Evolutionary conservation across 2,329 filamentous ascomycete genomes (phyloP).

Genomic region (Botrytis galanthina): DNA sequence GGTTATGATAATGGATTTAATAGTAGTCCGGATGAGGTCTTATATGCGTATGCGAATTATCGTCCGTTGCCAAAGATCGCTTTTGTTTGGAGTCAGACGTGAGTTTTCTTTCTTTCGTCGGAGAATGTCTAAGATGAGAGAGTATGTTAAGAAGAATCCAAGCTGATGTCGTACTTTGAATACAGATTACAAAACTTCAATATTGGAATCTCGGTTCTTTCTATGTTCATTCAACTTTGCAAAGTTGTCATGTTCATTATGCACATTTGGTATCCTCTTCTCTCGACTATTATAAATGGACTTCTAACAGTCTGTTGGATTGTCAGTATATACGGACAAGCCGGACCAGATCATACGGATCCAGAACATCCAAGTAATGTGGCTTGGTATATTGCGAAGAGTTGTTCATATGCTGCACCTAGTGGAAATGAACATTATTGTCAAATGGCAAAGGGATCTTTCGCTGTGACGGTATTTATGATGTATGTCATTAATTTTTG

Average conservation of each 20-base stretch:
- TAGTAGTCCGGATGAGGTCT: slow-evolving; percentile 65
- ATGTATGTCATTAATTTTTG: slow-evolving; percentile 52
- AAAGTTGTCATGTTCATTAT: slow-evolving; percentile 70
- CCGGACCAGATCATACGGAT: slow-evolving; percentile 71
- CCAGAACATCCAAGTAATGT: slow-evolving; percentile 57
- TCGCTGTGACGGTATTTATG: slow-evolving; percentile 64
- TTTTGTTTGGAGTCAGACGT: slow-evolving; percentile 72
- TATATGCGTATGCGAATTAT: slow-evolving; percentile 75
- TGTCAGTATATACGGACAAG: slow-evolving; percentile 67
- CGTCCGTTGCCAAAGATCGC: slow-evolving; percentile 59
- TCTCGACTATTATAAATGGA: slow-evolving; percentile 58
- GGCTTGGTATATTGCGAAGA: slow-evolving; percentile 74
- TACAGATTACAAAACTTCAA: slow-evolving; percentile 71
- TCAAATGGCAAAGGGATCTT: slow-evolving; percentile 63
- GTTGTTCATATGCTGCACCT: slow-evolving; percentile 59
- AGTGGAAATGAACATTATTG: slow-evolving; percentile 58
- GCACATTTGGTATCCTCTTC: slow-evolving; percentile 66
- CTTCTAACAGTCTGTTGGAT: slow-evolving; percentile 61
- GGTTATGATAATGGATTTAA: slow-evolving; percentile 71
- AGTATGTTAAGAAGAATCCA: not conserved
- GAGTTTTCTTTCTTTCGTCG: slow-evolving; percentile 41
- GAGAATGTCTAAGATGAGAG: not conserved
- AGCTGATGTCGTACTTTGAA: slow-evolving; percentile 18
- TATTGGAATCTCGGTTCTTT: slow-evolving; percentile 71
- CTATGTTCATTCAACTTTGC: slow-evolving; percentile 71